Evolutionary conservation across 495 filamentous ascomycete species (phyloP), one percentile per base, ranked within the genome.

Genomic region (Penicillium herquei): DNA sequence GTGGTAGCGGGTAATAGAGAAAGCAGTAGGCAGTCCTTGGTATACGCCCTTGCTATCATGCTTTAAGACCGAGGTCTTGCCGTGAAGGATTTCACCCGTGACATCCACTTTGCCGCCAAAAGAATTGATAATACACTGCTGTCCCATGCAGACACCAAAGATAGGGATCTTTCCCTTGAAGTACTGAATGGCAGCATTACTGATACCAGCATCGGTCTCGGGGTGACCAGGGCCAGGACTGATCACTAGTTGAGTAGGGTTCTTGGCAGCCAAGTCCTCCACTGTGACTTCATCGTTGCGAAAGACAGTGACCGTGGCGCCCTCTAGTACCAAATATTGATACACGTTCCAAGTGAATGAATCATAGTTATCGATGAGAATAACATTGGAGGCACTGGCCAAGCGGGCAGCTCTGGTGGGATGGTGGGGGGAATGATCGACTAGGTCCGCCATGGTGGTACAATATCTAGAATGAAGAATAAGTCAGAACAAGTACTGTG

Each of bases 261-360:
- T 85, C 67, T 87, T 82, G 8, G 81, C 80, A 51, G 93, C 85
- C 54, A 99, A 78, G 53, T 96, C 87, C 21, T 93, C 83, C 9
- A 99, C 71, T 4, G 85, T 84, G 68, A 97, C 85, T 69, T 96
- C 84, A 74, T 98, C 92, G 66, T 99, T 99, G 54, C 94, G 84
- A 75, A 84, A 87, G 26, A 98, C 94, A 10, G 85, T 88, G 39
- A 97, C 92, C 0, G 74, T 87, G 26, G 94, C 94, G 39, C 94
- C 94, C 73, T 98, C 94, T 7, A 97, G 85, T 0, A 92, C 89
- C 3, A 99, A 81, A 63, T 97, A 99, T 69, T 99, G 95, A 71
- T 96, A 97, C 55, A 99, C 91, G 67, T 98, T 98, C 89, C 91
- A 98, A 56, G 93, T 96, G 65, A 98, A 99, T 0, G 93, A 97